Evolutionary conservation across 192 early-diverging fungal genomes (phyloP), one percentile per base, ranked within the genome.

Genomic region (Podila minutissima): DNA sequence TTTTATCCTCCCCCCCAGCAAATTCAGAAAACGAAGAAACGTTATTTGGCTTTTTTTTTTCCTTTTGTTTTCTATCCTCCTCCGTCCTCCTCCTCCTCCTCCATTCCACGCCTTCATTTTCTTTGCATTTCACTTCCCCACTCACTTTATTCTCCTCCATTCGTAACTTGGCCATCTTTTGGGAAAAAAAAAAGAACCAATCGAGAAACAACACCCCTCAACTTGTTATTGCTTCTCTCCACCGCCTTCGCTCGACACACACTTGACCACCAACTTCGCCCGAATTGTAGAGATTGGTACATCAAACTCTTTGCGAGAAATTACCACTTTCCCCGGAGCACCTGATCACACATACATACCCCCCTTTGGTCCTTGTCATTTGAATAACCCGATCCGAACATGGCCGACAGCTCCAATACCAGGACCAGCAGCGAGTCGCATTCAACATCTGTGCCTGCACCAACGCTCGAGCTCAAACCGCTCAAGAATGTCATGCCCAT

Each of bases 401-500:
- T 26, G 46, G 24, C 13, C 51, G 10, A n/a, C 29, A 46, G 46
- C 24, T 48, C n/a, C 70, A 49, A 20, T 35, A 46, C 12, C 11
- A 46, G 41, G n/a, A 35, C 49, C 20, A 26, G 12, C 7, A 55
- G 35, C 20, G 38, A 53, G 46, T 35, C 46, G 15, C 38, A 22
- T 35, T n/a, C 63, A 24, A 61, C 62, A 41, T 41, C 35, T 7
- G 6, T 15, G 0, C 13, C 57, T 4, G 58, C 69, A 22, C 68
- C 70, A 7, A 41, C 51, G 0, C 50, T 79, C 38, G 75, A 79
- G 53, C 28, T 71, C 10, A 79, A 79, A 53, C 75, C 75, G 1
- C 65, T 72, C 48, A 79, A 79, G 61, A 79, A 79, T 24, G 70
- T 79, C 69, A 79, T 79, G 70, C 75, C 75, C n/a, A 79, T 79